Conservation (phyloP, 345 rosid genomes). For the Barbarea vulgaris region DNA sequence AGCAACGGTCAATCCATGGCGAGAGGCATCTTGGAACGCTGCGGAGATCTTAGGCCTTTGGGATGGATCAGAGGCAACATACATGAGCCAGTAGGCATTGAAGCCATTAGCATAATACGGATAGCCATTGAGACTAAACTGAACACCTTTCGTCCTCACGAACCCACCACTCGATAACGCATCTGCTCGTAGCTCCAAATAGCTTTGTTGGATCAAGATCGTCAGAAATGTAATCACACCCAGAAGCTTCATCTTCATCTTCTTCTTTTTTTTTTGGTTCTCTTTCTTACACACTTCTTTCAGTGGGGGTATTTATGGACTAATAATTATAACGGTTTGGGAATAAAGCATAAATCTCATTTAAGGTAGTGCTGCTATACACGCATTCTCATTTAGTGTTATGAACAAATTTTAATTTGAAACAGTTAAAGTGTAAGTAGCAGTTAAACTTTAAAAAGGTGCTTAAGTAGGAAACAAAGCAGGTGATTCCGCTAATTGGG, state of each 20-base stretch:
- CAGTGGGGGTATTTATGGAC: constrained; percentile 36
- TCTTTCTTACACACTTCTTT: constrained; percentile 29
- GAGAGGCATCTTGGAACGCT: constrained; percentile 66
- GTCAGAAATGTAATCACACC: constrained; percentile 35
- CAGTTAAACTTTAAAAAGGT: background rate
- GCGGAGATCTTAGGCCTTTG: constrained; percentile 61
- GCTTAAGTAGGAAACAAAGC: constrained; percentile 27
- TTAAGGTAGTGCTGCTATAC: constrained; percentile 19
- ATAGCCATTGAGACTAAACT: constrained; percentile 63
- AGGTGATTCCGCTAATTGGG: constrained; percentile 32
- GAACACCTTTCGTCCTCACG: constrained; percentile 62
- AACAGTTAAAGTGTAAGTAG: background rate
- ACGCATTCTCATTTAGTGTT: constrained; percentile 2
- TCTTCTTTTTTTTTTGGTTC: background rate
- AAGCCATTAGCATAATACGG: constrained; percentile 88
- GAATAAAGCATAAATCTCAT: constrained; percentile 4
- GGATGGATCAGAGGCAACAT: constrained; percentile 69
- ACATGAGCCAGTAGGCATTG: constrained; percentile 96
- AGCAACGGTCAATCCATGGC: constrained; percentile 71
- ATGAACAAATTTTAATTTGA: too few relatives aligned
- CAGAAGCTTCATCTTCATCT: constrained; percentile 49
- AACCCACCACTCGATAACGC: constrained; percentile 64
- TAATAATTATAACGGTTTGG: constrained; percentile 15
- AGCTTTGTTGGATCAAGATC: constrained; percentile 44
- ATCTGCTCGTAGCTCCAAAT: constrained; percentile 22